Evolutionary conservation across 2,329 filamentous ascomycete genomes (phyloP).

Genomic region (Aspergillus terreus): DNA sequence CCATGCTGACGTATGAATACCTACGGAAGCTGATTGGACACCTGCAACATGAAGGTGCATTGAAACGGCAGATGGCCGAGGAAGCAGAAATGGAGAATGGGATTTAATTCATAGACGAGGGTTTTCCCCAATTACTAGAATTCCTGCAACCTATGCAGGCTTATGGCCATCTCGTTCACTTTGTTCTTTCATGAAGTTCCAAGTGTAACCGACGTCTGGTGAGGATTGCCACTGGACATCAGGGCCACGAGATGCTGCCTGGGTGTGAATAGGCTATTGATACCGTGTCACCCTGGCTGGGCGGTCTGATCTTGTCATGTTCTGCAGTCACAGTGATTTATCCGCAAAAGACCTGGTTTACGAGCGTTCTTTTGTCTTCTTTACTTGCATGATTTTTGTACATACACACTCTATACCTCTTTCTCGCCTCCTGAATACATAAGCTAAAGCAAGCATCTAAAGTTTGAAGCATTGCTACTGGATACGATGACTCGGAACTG

Average conservation of each 20-base stretch:
- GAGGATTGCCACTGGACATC: neutral
- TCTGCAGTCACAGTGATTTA: too few species aligned
- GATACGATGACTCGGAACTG: too few species aligned
- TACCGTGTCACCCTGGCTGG: neutral
- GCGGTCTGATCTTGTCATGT: too few species aligned
- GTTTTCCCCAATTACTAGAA: neutral
- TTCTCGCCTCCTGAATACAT: neutral
- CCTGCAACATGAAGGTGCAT: constrained; percentile 51
- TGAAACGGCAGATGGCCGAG: constrained; percentile 23
- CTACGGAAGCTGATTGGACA: constrained; percentile 53
- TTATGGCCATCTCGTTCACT: neutral
- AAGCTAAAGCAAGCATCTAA: neutral
- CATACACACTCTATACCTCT: neutral
- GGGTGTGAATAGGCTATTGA: neutral
- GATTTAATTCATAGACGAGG: constrained; percentile 17
- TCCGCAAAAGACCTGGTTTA: neutral
- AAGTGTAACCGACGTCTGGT: neutral
- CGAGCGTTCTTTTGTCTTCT: neutral
- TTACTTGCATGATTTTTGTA: neutral
- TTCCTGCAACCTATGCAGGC: neutral
- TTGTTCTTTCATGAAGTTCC: neutral
- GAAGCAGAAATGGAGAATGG: constrained; percentile 11
- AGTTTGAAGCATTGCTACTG: neutral
- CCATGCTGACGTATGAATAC: constrained; percentile 95
- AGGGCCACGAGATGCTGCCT: neutral